These are phyloP conservation scores for Candida montana DNA, from an alignment of 805 yeast species.

Conservation along the genomic window DNA sequence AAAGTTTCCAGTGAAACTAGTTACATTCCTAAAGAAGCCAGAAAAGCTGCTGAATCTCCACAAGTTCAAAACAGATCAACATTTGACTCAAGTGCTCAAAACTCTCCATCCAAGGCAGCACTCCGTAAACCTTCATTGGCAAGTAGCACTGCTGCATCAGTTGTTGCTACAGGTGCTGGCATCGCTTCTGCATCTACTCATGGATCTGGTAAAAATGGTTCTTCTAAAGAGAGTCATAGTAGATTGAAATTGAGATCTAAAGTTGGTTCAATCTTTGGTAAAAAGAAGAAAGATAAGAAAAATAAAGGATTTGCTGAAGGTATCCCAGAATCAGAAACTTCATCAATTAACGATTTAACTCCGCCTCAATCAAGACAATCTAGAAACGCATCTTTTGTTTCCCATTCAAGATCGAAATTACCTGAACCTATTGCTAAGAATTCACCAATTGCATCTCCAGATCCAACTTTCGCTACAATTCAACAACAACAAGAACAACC, in stretches of 20 bases:
- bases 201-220: conserved; percentile 6
- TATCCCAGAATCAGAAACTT: conserved; percentile 23
- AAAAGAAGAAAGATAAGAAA: conserved; percentile 45
- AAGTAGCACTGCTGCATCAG: conserved; percentile 4
- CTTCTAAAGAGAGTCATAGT: conserved; percentile 23
- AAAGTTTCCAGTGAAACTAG: conserved; percentile 28
- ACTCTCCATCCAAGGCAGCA: conserved; percentile 1
- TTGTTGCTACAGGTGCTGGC: neutral
- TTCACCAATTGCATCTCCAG: conserved; percentile 3
- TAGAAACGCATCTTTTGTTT: conserved; percentile 18
- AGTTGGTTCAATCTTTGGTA: conserved; percentile 72
- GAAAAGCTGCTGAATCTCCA: conserved; percentile 26
- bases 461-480: conserved; percentile 1
- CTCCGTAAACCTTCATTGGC: conserved; percentile 18
- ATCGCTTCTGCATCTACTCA: conserved; percentile 14
- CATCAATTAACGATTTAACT: conserved; percentile 18
- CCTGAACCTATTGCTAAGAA: conserved; percentile 15
- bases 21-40: conserved; percentile 23
- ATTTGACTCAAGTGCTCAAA: conserved; percentile 1
- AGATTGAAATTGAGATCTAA: conserved; percentile 50
- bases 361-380: conserved; percentile 15
- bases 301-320: conserved; percentile 13
- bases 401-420: conserved; percentile 6
- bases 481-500: neutral
- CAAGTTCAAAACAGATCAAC: conserved; percentile 4